These are phyloP conservation scores for Fusarium duplospermum DNA, from an alignment of 2,329 filamentous ascomycete species.

Conservation along the genomic window DNA sequence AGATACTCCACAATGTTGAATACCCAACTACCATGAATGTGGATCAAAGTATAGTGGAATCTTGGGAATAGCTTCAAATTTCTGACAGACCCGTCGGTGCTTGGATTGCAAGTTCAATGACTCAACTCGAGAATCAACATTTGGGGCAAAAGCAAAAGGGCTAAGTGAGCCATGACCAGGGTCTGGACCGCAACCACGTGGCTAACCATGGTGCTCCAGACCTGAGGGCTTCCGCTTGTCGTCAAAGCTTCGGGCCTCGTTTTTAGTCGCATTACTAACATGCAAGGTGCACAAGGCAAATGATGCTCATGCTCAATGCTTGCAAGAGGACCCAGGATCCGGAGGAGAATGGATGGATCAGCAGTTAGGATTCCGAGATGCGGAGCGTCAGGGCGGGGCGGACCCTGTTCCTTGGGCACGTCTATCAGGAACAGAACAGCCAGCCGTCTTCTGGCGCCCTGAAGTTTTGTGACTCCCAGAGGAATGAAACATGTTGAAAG, in stretches of 20 bases:
- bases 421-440: background rate
- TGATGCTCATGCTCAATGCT: constrained; percentile 3
- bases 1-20: background rate
- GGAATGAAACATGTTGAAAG: background rate
- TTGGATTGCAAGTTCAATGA: background rate
- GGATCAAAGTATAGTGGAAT: background rate
- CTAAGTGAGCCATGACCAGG: background rate
- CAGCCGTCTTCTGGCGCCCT: background rate
- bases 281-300: background rate
- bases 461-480: background rate
- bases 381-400: background rate
- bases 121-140: background rate
- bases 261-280: background rate
- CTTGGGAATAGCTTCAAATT: constrained; percentile 1
- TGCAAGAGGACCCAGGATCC: background rate
- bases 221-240: background rate
- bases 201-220: constrained; percentile 10
- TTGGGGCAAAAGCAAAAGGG: background rate
- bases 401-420: background rate
- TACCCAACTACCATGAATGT: background rate
- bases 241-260: background rate
- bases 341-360: background rate
- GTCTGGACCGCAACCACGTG: constrained; percentile 20
- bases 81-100: background rate
- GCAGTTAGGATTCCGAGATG: background rate